These are phyloP conservation scores for Chloris gayana DNA, from an alignment of 176 grass and related monocot species.

Conservation along the genomic window DNA sequence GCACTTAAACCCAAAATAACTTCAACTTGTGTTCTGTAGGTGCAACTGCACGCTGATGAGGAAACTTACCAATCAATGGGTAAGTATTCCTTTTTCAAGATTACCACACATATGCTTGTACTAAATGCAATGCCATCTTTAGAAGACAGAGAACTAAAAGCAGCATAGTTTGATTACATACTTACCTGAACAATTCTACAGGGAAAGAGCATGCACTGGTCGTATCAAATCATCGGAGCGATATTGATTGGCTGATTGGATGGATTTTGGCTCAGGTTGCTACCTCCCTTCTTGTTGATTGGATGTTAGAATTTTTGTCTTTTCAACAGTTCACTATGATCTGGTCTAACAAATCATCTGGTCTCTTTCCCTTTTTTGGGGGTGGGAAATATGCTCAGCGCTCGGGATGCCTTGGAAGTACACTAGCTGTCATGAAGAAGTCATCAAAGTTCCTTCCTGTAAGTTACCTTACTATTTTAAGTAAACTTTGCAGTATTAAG, in stretches of 20 bases:
- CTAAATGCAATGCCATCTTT: background rate
- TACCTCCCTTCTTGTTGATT: slow-evolving; percentile 23
- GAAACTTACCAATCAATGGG: slow-evolving; percentile 69
- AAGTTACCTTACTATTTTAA: slow-evolving; percentile 37
- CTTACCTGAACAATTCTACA: slow-evolving; percentile 48
- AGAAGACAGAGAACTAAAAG: background rate
- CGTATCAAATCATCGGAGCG: slow-evolving; percentile 80
- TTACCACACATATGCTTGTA: slow-evolving; percentile 18
- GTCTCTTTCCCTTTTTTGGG: background rate
- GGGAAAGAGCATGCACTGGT: slow-evolving; percentile 82
- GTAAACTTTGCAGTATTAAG: background rate
- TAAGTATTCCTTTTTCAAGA: slow-evolving; percentile 29
- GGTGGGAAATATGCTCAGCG: slow-evolving; percentile 46
- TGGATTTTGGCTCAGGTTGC: slow-evolving; percentile 87
- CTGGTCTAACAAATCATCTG: background rate
- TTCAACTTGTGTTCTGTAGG: slow-evolving; percentile 41
- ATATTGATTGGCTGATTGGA: slow-evolving; percentile 96
- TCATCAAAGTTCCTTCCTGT: slow-evolving; percentile 88
- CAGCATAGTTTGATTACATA: background rate
- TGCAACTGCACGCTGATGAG: slow-evolving; percentile 65
- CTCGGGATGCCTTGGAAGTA: slow-evolving; percentile 86
- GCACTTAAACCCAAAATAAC: background rate
- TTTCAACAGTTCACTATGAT: background rate
- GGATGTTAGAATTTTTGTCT: slow-evolving; percentile 3
- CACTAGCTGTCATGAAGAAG: slow-evolving; percentile 95